phyloP scores from a whole-genome alignment of 306 rosid genomes.

The Albizia julibrissin region DNA sequence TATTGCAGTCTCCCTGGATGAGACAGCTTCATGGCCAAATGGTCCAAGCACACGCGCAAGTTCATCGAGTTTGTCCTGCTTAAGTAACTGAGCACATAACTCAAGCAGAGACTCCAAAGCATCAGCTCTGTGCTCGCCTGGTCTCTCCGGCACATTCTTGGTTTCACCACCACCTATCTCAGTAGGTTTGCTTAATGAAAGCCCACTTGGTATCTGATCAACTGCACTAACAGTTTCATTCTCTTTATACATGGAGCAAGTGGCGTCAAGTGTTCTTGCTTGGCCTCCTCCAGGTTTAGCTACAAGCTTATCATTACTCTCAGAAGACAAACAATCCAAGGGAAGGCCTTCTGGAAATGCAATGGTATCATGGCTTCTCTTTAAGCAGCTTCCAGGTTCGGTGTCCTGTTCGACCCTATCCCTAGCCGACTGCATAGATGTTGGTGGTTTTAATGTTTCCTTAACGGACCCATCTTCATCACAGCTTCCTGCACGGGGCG shows the following conservation, averaged over 20 bases:
- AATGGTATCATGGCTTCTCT: constrained; percentile 34
- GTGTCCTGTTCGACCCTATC: constrained; percentile 28
- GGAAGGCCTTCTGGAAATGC: constrained; percentile 33
- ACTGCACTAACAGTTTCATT: constrained; percentile 30
- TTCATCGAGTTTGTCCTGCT: constrained; percentile 88
- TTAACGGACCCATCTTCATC: constrained; percentile 48
- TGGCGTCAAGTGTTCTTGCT: constrained; percentile 30
- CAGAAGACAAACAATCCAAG: constrained; percentile 33
- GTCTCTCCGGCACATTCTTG: constrained; percentile 45
- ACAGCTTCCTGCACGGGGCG: constrained; percentile 35
- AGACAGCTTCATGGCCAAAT: constrained; percentile 76
- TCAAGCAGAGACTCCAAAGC: constrained; percentile 89
- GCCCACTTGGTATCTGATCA: constrained; percentile 12
- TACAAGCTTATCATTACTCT: constrained; percentile 32
- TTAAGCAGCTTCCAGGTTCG: constrained; percentile 35
- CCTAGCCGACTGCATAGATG: constrained; percentile 17
- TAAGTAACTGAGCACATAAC: constrained; percentile 80
- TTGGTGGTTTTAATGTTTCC: constrained; percentile 40
- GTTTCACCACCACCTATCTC: constrained; percentile 43
- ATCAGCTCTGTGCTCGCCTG: constrained; percentile 76
- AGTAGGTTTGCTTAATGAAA: constrained; percentile 41
- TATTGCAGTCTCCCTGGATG: constrained; percentile 92
- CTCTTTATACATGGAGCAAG: constrained; percentile 34
- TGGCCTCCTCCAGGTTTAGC: constrained; percentile 44
- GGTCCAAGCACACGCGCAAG: constrained; percentile 85